Conservation (phyloP, 345 rosid species). For the Microthlaspi erraticum region DNA sequence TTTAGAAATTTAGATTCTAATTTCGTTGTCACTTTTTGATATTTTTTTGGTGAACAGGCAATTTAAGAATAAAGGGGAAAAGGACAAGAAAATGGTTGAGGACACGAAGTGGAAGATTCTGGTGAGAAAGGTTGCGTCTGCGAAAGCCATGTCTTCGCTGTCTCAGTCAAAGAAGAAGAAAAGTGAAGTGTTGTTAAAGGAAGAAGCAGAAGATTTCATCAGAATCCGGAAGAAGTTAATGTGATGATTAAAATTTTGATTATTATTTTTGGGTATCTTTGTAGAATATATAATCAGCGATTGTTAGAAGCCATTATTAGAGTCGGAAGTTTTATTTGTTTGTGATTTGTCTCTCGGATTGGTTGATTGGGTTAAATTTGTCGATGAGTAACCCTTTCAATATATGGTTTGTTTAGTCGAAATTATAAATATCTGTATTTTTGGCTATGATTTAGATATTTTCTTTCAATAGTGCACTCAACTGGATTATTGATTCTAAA, state of each 20-base stretch:
- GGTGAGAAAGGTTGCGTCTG: conserved; percentile 80
- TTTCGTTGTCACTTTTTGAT: conserved; percentile 4
- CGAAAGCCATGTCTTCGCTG: conserved; percentile 69
- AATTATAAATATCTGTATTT: background rate
- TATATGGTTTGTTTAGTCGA: conserved; percentile 9
- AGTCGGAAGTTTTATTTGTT: conserved; percentile 2
- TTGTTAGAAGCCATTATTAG: conserved; percentile 23
- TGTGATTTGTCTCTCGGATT: conserved; percentile 16
- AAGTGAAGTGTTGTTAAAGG: conserved; percentile 24
- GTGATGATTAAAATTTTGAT: background rate
- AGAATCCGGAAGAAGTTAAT: conserved; percentile 36
- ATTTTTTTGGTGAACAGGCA: conserved; percentile 56
- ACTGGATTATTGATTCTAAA: no score
- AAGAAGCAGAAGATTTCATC: conserved; percentile 42
- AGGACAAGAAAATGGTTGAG: conserved; percentile 52
- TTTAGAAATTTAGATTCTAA: conserved; percentile 13
- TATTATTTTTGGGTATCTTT: background rate
- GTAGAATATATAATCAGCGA: background rate
- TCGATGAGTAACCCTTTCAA: conserved; percentile 39
- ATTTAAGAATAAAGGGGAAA: conserved; percentile 61
- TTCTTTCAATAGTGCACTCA: no score
- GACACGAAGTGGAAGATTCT: conserved; percentile 73
- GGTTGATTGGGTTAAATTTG: conserved; percentile 42
- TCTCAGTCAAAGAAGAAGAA: conserved; percentile 56
- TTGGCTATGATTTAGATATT: no score